phyloP scores from a whole-genome alignment of 768 basidiomycete genomes.

The Pseudohyphozyma bogoriensis region DNA sequence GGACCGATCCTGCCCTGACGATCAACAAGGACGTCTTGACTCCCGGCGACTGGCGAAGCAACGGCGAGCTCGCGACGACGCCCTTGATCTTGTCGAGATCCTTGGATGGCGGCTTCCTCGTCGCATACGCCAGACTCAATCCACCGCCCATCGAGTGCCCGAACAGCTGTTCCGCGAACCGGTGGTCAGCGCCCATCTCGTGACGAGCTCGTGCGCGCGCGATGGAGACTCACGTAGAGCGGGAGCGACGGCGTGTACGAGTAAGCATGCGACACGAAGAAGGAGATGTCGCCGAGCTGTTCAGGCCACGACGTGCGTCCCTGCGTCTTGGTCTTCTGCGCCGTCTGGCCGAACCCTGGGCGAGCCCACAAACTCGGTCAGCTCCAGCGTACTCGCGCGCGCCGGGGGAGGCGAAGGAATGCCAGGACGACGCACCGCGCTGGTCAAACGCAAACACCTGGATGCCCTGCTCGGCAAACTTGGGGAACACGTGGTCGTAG shows the following conservation, averaged over 20 bases:
- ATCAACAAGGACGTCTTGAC: conserved; percentile 2
- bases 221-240: conserved; percentile 23
- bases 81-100: conserved; percentile 9
- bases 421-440: conserved; percentile 11
- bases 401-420: background rate
- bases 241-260: background rate
- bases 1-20: conserved; percentile 9
- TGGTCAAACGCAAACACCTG: conserved; percentile 32
- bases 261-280: conserved; percentile 20
- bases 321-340: conserved; percentile 9
- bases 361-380: background rate
- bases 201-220: background rate
- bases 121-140: conserved; percentile 15
- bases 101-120: background rate
- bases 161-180: no score
- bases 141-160: conserved; percentile 30
- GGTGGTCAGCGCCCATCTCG: no score
- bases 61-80: conserved; percentile 13
- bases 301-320: conserved; percentile 23
- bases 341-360: conserved; percentile 31
- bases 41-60: conserved; percentile 14
- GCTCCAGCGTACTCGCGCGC: background rate
- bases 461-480: conserved; percentile 22
- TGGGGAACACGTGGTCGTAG: conserved; percentile 30
- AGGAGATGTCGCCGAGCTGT: conserved; percentile 28